phyloP scores from a whole-genome alignment of 2,329 filamentous ascomycete species.

The Penicillium expansum region DNA sequence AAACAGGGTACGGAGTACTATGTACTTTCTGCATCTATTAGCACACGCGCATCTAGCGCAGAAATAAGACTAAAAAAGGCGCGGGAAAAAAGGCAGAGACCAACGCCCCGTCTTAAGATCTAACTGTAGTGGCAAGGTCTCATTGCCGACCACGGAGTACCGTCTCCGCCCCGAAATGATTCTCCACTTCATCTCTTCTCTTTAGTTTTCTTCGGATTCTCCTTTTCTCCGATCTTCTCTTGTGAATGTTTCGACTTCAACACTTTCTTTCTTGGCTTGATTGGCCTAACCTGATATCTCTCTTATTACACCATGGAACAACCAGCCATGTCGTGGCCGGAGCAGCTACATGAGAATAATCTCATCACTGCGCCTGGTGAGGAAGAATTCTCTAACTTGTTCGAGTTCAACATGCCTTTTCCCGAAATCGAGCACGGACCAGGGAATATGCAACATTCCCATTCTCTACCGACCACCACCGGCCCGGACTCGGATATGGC shows the following conservation, averaged over 20 bases:
- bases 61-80: neutral
- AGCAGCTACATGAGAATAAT: constrained; percentile 39
- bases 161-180: constrained; percentile 14
- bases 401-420: constrained; percentile 50
- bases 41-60: constrained; percentile 15
- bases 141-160: constrained; percentile 4
- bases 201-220: neutral
- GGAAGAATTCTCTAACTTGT: constrained; percentile 51
- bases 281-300: neutral
- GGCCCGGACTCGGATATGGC: constrained; percentile 28
- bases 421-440: constrained; percentile 43
- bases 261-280: neutral
- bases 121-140: constrained; percentile 1
- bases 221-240: constrained; percentile 1
- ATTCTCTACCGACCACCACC: constrained; percentile 34
- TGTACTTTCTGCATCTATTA: constrained; percentile 6
- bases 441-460: constrained; percentile 34
- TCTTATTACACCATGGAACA: constrained; percentile 35
- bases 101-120: neutral
- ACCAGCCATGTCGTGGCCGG: constrained; percentile 40
- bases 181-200: constrained; percentile 3
- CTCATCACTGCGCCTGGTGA: constrained; percentile 41
- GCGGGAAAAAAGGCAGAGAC: neutral
- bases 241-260: neutral
- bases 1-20: too few relatives aligned